These are phyloP conservation scores for Hygrocybe coccinea DNA, from an alignment of 768 basidiomycete species.

Conservation along the genomic window DNA sequence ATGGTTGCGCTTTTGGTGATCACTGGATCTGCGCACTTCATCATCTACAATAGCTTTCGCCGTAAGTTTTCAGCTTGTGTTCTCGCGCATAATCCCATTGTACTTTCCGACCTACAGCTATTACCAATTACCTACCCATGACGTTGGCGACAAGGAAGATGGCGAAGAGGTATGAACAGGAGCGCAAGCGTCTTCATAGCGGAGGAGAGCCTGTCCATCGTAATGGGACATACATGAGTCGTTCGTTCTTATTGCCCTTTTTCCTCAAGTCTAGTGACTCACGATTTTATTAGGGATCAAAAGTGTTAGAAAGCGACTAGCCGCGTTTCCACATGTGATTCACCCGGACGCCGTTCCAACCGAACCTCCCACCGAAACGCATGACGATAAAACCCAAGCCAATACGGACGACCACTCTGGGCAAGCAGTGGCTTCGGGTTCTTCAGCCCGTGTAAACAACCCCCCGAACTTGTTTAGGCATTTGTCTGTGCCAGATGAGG, in stretches of 20 bases:
- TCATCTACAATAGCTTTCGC: conserved; percentile 36
- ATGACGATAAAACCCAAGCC: neutral
- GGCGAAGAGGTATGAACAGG: conserved; percentile 35
- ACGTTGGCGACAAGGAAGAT: conserved; percentile 58
- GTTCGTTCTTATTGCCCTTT: neutral
- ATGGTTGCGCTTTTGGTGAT: conserved; percentile 57
- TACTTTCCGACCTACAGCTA: conserved; percentile 30
- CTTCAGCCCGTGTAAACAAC: neutral
- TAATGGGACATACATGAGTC: neutral
- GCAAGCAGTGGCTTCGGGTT: neutral
- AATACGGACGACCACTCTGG: neutral
- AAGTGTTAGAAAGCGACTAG: conserved; percentile 34
- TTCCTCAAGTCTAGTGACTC: neutral
- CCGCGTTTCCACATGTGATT: conserved; percentile 11
- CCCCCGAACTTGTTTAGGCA: conserved; percentile 2
- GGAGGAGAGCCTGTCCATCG: neutral
- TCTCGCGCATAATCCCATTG: neutral
- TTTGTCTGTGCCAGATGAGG: conserved; percentile 10
- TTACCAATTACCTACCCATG: conserved; percentile 54
- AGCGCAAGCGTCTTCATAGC: neutral
- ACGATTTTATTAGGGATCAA: conserved; percentile 26
- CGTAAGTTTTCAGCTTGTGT: conserved; percentile 29
- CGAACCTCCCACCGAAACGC: neutral
- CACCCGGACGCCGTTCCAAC: neutral
- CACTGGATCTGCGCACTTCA: conserved; percentile 43